Evolutionary conservation across 2,329 filamentous ascomycete species (phyloP), one percentile per base, ranked within the genome.

Genomic region (Clarireedia paspali): DNA sequence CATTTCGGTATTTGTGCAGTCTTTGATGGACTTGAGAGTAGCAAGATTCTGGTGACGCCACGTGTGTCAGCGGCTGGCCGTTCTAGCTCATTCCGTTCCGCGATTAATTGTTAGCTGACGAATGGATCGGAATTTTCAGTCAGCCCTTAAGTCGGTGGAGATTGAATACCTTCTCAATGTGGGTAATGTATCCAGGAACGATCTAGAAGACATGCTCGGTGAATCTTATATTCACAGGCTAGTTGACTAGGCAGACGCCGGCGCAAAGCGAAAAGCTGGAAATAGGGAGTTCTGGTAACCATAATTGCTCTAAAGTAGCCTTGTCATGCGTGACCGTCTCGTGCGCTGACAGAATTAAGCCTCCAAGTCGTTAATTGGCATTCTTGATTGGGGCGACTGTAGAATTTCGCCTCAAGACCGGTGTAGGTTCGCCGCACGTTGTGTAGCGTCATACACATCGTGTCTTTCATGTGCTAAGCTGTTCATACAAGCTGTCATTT

Each of bases 221-320:
- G 26, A 39, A 42, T 14, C 39, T n/a, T 42, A 42, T 7, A 14
- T 42, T 45, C 78, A 45, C 77, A 14, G 20, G 15, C 39, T 17
- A 17, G 9, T 20, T 15, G 26, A 42, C 24, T 36, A 55, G 53
- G 53, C 52, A 55, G 53, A 50, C 52, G 38, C 26, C 24, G 46
- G 15, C 36, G 52, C 52, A 23, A 40, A 40, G n/a, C 23, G 10
- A 26, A 49, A 55, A 50, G 52, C 52, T 55, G 46, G 52, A 40
- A 10, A 42, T 26, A 42, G 24, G 47, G 17, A 42, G 15, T n/a
- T 20, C 39, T 42, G 14, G 17, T 42, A 23, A 12, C n/a, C 49
- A 17, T 34, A 7, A 39, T 15, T 14, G 36, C n/a, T 20, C 51
- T 49, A 45, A 24, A 17, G 46, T 36, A 44, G 53, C 46, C 53